These are phyloP conservation scores for Pseudogymnoascus sp. DNA, from an alignment of 2,329 filamentous ascomycete species.

Conservation along the genomic window DNA sequence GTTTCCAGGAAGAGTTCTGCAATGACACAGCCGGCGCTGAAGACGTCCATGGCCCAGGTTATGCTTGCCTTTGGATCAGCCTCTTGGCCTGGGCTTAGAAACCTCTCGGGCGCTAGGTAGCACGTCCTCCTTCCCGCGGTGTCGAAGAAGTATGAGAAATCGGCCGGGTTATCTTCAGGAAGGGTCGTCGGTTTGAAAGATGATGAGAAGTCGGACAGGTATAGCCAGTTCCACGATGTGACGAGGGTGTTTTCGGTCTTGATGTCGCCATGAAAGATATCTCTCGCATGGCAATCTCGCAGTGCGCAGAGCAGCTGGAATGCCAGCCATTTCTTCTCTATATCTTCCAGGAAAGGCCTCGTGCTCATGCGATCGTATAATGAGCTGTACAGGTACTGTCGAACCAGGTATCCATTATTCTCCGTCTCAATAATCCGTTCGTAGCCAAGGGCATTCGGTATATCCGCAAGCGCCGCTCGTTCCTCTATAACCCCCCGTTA, in stretches of 20 bases:
- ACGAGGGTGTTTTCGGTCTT: constrained; percentile 96
- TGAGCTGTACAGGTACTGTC: constrained; percentile 93
- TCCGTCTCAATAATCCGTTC: constrained; percentile 87
- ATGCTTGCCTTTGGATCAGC: constrained; percentile 56
- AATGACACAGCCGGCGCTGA: constrained; percentile 93
- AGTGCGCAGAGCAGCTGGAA: constrained; percentile 91
- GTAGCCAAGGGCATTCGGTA: constrained; percentile 87
- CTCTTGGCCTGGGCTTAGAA: constrained; percentile 63
- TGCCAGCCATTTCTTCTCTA: constrained; percentile 97
- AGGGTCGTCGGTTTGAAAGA: constrained; percentile 90
- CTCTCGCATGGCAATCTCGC: constrained; percentile 80
- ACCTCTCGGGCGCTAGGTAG: constrained; percentile 90
- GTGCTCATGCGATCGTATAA: constrained; percentile 96
- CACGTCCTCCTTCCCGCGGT: constrained; percentile 85
- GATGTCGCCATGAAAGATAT: constrained; percentile 95
- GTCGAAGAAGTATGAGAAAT: constrained; percentile 98
- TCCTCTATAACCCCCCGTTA: constrained; percentile 51
- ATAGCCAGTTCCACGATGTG: constrained; percentile 99
- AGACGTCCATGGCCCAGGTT: constrained; percentile 97
- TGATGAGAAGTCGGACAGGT: constrained; percentile 93
- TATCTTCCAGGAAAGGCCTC: constrained; percentile 89
- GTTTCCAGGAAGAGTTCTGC: constrained; percentile 92
- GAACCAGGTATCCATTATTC: constrained; percentile 83
- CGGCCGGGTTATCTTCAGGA: constrained; percentile 91
- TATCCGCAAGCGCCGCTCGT: constrained; percentile 66